Percentiles rank a stretch among this genome's conserved stretches.
phyloP scores from a whole-genome alignment of 495 filamentous ascomycete species.

The Astrocystis sublimbata region DNA sequence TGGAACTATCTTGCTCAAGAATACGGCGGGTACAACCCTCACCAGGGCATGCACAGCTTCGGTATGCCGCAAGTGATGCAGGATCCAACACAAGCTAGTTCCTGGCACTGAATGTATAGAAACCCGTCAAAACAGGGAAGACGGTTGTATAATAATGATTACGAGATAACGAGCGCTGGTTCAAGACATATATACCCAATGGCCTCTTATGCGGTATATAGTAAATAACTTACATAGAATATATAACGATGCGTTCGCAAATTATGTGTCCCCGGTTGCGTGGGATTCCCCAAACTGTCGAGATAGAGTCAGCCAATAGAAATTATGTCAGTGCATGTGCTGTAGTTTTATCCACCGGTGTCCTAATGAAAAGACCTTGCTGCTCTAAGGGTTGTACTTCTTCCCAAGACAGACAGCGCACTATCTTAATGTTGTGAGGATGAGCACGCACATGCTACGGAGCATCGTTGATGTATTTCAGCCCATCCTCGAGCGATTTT shows the following conservation, averaged over 20 bases:
- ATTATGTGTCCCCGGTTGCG: neutral
- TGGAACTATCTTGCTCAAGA: conserved; percentile 47
- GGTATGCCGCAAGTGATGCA: conserved; percentile 1
- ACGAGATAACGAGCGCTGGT: conserved; percentile 1
- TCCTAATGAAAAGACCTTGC: no score
- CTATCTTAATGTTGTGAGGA: no score
- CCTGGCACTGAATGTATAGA: conserved; percentile 17
- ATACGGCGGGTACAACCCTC: conserved; percentile 39
- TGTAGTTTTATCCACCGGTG: no score
- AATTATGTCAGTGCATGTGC: no score
- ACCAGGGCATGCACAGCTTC: conserved; percentile 11
- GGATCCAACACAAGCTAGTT: conserved; percentile 14
- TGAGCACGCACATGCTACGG: no score
- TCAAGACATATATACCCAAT: neutral
- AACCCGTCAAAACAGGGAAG: neutral
- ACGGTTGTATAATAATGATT: conserved; percentile 11
- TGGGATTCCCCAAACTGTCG: no score
- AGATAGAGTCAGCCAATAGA: no score
- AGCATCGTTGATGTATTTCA: no score
- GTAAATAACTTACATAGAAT: neutral
- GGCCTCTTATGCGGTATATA: conserved; percentile 7
- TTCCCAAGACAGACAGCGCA: no score
- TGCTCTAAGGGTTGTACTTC: no score
- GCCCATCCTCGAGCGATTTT: no score
- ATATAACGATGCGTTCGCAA: neutral